Base-by-base conservation (phyloP, 2,329 filamentous ascomycete genomes). In the Penicillium sp. region DNA sequence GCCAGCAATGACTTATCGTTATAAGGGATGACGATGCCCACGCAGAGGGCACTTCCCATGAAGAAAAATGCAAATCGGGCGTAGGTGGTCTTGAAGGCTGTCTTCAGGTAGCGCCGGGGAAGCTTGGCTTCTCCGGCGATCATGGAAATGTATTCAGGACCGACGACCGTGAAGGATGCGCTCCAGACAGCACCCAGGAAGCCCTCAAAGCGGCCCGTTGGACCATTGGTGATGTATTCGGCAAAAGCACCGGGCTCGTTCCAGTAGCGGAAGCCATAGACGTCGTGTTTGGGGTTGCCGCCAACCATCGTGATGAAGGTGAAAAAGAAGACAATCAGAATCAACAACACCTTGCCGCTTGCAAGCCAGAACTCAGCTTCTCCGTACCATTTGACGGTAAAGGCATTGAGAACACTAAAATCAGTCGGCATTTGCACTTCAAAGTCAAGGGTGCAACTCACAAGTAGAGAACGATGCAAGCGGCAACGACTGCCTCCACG, bases 231-330 rank as follows among this genome's bases (percentile, higher is more conserved):
- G 58, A 86, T 82, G 41, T 86, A 79, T 55, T 85, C 79, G 7
- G 80, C 79, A 64, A 92, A 90, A 0, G 88, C 77, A 1, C 87
- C 86, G 0, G 87, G 87, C 14, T 74, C 54, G 24, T 65, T 69
- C 74, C 83, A 87, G 65, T 84, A 79, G 8, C 83, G 79, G 67
- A 91, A 91, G 0, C 88, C 88, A 54, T 88, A 88, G 0, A 80
- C 76, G 57, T 90, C 85, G 45, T 81, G 76, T 1, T 82, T 66
- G 0, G 90, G 89, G 58, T 91, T 92, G 4, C 87, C 89, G 5
- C 89, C 89, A 0, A 92, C 75, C 84, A 92, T 91, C 52, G 86
- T 84, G 56, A 94, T 78, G 63, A 94, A 89, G 11, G 89, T 91
- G 72, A 89, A 79, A 28, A 90, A 76, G 1, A 81, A 83, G 33